Percentiles rank a stretch among this genome's conserved stretches.
phyloP scores from a whole-genome alignment of 495 filamentous ascomycete genomes.

The Talaromyces borbonicus region DNA sequence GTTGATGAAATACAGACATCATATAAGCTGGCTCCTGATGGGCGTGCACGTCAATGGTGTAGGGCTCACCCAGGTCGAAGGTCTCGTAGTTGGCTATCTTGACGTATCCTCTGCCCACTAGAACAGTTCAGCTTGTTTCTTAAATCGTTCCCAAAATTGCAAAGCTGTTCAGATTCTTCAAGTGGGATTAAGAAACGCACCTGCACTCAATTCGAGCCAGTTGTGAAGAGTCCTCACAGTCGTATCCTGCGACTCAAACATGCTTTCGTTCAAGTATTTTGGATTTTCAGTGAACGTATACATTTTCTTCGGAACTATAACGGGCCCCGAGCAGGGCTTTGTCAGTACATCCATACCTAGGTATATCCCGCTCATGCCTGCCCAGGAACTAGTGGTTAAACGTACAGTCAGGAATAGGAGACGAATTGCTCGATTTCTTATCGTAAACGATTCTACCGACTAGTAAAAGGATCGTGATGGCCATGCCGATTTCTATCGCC shows the following conservation, averaged over 20 bases:
- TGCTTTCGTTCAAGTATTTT: neutral
- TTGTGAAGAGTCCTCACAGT: conserved; percentile 2
- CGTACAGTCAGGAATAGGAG: conserved; percentile 1
- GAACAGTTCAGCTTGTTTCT: neutral
- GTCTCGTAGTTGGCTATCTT: neutral
- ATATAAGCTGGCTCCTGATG: neutral
- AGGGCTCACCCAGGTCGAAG: neutral
- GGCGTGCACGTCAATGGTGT: neutral
- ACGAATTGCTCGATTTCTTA: neutral
- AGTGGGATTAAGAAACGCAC: too few species aligned
- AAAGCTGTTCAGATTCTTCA: too few species aligned
- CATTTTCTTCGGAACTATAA: neutral
- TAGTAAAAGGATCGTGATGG: neutral
- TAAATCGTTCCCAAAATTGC: neutral
- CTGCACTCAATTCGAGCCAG: conserved; percentile 2
- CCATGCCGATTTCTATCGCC: neutral
- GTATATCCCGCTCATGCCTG: neutral
- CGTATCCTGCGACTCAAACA: neutral
- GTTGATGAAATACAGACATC: conserved; percentile 6
- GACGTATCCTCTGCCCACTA: conserved; percentile 2
- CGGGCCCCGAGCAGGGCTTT: too few species aligned
- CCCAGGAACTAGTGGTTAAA: neutral
- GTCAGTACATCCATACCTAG: too few species aligned
- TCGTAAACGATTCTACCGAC: neutral
- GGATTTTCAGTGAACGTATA: neutral